Evolutionary conservation across 371 early-diverging fungal species (phyloP).

Genomic region (Lichtheimia ramosa): DNA sequence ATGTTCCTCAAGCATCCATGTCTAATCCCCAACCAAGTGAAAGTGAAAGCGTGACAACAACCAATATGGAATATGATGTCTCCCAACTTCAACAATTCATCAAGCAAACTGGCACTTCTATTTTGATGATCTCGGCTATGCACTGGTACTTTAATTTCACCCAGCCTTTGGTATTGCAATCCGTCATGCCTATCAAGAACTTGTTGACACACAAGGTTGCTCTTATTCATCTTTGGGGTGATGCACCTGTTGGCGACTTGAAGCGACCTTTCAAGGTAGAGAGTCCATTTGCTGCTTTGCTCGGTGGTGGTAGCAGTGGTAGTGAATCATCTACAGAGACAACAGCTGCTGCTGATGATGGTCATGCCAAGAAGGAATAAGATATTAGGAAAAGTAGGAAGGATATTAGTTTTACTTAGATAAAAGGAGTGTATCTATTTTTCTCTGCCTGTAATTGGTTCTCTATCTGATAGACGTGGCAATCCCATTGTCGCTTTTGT

Average conservation of each 20-base stretch:
- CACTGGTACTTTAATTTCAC: constrained; percentile 89
- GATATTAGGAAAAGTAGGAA: background rate
- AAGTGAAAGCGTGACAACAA: constrained; percentile 64
- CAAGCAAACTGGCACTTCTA: constrained; percentile 67
- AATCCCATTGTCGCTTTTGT: background rate
- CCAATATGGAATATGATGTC: constrained; percentile 80
- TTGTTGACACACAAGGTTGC: constrained; percentile 71
- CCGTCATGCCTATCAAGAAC: constrained; percentile 79
- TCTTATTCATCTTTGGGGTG: constrained; percentile 80
- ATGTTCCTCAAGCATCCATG: constrained; percentile 52
- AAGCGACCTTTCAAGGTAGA: constrained; percentile 85
- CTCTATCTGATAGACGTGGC: background rate
- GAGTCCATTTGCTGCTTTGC: constrained; percentile 67
- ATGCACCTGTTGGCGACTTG: constrained; percentile 78
- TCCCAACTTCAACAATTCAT: constrained; percentile 73
- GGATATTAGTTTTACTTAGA: background rate
- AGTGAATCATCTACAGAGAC: constrained; percentile 35
- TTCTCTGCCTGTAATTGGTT: background rate
- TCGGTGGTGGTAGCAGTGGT: constrained; percentile 39
- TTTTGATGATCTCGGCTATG: constrained; percentile 75
- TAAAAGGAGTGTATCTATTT: background rate
- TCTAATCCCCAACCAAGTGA: constrained; percentile 24
- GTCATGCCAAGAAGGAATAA: constrained; percentile 52
- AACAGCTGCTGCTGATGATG: constrained; percentile 32
- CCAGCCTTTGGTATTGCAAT: constrained; percentile 90